A percentile compares a stretch with the other conserved stretches of the same genome.
Conservation (phyloP, 495 filamentous ascomycete genomes). For the Hypoxylon rickii region DNA sequence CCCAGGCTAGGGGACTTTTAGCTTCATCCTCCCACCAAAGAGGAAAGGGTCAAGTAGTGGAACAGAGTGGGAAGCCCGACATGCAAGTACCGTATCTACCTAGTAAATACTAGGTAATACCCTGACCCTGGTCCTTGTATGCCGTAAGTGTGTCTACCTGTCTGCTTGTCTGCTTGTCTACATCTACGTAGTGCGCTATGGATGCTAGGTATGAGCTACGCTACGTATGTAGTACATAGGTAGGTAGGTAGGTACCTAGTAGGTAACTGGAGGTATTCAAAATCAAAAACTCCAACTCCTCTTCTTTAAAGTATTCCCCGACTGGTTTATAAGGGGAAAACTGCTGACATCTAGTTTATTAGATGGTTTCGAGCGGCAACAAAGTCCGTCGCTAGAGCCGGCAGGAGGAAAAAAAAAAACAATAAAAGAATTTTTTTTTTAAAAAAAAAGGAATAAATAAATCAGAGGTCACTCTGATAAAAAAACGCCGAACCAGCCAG, state of each 20-base stretch:
- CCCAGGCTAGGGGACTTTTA: conserved; percentile 27
- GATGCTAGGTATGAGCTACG: too few species aligned
- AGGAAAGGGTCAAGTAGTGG: conserved; percentile 29
- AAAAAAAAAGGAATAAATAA: too few species aligned
- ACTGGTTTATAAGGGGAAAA: conserved; percentile 5
- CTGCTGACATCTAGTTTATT: conserved; percentile 5
- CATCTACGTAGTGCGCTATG: too few species aligned
- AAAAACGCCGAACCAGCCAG: conserved; percentile 1
- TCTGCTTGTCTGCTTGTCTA: not conserved
- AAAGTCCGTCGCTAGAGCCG: conserved; percentile 19
- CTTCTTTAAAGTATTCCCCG: conserved; percentile 17
- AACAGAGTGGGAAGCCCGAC: conserved; percentile 30
- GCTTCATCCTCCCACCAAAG: conserved; percentile 31
- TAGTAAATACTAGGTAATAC: too few species aligned
- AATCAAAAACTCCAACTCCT: conserved; percentile 1
- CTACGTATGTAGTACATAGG: too few species aligned
- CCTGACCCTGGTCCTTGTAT: not conserved
- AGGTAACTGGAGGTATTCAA: not conserved
- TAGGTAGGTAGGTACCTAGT: conserved; percentile 4
- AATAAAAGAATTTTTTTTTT: conserved; percentile 7
- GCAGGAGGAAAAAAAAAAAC: conserved; percentile 3
- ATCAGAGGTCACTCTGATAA: not conserved
- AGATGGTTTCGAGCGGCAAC: conserved; percentile 5
- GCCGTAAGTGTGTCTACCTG: not conserved
- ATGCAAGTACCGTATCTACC: conserved; percentile 28